phyloP scores from a whole-genome alignment of 768 basidiomycete genomes.

The Lepiota subincarnata region DNA sequence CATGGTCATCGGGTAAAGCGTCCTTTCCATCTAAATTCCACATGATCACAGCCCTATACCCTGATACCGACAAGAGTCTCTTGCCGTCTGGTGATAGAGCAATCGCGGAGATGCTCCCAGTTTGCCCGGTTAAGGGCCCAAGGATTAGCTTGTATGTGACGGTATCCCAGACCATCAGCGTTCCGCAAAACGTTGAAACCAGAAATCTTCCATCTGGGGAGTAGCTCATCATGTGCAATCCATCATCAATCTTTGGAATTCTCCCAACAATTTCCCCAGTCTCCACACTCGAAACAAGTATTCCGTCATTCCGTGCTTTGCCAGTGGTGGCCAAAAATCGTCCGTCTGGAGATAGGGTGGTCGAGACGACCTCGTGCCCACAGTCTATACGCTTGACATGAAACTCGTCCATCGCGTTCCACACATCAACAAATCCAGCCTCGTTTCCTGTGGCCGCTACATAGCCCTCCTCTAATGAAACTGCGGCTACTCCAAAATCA shows the following conservation, averaged over 20 bases:
- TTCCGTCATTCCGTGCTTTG: conserved; percentile 14
- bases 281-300: conserved; percentile 7
- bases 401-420: too few species aligned
- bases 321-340: conserved; percentile 7
- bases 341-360: conserved; percentile 16
- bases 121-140: not conserved
- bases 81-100: conserved; percentile 8
- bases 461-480: too few species aligned
- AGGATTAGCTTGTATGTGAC: not conserved
- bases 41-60: conserved; percentile 16
- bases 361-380: too few species aligned
- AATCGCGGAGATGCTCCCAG: not conserved
- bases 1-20: too few species aligned
- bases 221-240: not conserved
- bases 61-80: conserved; percentile 14
- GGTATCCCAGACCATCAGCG: not conserved
- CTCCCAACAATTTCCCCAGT: not conserved
- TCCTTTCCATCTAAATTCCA: conserved; percentile 10
- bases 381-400: too few species aligned
- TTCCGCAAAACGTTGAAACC: too few species aligned
- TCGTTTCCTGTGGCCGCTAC: too few species aligned
- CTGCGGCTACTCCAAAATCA: conserved; percentile 4
- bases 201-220: too few species aligned
- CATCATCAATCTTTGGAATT: not conserved
- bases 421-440: too few species aligned